phyloP scores from a whole-genome alignment of 2,329 filamentous ascomycete species.

The Colletotrichum cordylinicola region DNA sequence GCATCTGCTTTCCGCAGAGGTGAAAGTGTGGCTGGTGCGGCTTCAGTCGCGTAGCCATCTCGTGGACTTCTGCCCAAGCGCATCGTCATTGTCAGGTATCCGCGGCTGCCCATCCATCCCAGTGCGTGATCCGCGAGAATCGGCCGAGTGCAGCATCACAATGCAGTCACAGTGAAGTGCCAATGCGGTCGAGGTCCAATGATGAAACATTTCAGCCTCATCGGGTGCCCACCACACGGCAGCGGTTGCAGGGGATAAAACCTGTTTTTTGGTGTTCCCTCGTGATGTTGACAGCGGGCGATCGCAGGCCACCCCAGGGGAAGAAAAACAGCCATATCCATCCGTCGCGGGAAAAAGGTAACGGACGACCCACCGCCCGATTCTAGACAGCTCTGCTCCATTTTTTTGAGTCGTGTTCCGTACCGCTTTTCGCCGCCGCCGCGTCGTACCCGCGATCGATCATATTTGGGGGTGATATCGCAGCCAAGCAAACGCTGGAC shows the following conservation, averaged over 20 bases:
- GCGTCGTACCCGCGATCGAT: conserved; percentile 15
- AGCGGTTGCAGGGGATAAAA: conserved; percentile 11
- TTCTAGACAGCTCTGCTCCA: conserved; percentile 8
- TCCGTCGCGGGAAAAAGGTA: neutral
- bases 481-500: neutral
- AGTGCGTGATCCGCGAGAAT: neutral
- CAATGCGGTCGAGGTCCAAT: conserved; percentile 15
- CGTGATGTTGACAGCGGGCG: conserved; percentile 11
- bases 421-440: conserved; percentile 11
- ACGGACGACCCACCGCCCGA: neutral
- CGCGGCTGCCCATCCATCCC: neutral
- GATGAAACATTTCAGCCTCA: conserved; percentile 24
- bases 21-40: neutral
- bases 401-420: conserved; percentile 12
- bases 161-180: conserved; percentile 11
- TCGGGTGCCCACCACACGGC: neutral
- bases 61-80: neutral
- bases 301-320: conserved; percentile 6
- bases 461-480: conserved; percentile 13
- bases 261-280: conserved; percentile 11
- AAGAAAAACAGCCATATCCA: neutral
- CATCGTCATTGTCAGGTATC: neutral
- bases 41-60: neutral
- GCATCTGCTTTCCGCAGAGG: neutral
- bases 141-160: conserved; percentile 14